These are phyloP conservation scores for Lagenidium sp. DNA, from an alignment of 352 stramenopile species.

Conservation along the genomic window DNA sequence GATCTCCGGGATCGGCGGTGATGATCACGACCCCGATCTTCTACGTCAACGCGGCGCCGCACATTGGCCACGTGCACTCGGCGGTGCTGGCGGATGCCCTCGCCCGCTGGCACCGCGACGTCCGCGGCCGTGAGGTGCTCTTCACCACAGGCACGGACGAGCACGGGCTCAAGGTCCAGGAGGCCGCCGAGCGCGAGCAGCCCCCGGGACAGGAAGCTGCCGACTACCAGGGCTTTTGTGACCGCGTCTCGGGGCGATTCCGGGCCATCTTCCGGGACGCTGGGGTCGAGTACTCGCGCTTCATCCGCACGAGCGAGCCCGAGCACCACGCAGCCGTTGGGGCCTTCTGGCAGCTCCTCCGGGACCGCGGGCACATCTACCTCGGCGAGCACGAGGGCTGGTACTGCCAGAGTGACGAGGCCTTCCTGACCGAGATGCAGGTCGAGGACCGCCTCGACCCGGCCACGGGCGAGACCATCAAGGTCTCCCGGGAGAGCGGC, in stretches of 20 bases:
- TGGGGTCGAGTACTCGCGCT: slow-evolving; percentile 90
- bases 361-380: slow-evolving; percentile 94
- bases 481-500: slow-evolving; percentile 88
- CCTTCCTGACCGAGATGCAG: slow-evolving; percentile 97
- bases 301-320: slow-evolving; percentile 96
- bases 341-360: slow-evolving; percentile 89
- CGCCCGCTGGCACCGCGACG: slow-evolving; percentile 62
- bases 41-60: slow-evolving; percentile 98
- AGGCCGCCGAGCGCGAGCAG: slow-evolving; percentile 84
- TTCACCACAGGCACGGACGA: slow-evolving; percentile 99
- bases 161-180: slow-evolving; percentile 95
- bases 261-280: slow-evolving; percentile 83
- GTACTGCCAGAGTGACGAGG: slow-evolving; percentile 99
- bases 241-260: slow-evolving; percentile 90
- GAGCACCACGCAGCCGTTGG: slow-evolving; percentile 89
- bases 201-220: no score
- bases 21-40: slow-evolving; percentile 99
- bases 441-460: slow-evolving; percentile 78
- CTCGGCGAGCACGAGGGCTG: slow-evolving; percentile 96
- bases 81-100: slow-evolving; percentile 86
- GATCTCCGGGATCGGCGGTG: no score
- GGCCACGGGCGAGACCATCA: slow-evolving; percentile 20
- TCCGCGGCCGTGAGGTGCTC: slow-evolving; percentile 54
- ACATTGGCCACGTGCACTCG: slow-evolving; percentile 99
- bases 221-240: slow-evolving; percentile 85